phyloP scores from a whole-genome alignment of 805 yeast species.

The Maudiozyma bulderi region DNA sequence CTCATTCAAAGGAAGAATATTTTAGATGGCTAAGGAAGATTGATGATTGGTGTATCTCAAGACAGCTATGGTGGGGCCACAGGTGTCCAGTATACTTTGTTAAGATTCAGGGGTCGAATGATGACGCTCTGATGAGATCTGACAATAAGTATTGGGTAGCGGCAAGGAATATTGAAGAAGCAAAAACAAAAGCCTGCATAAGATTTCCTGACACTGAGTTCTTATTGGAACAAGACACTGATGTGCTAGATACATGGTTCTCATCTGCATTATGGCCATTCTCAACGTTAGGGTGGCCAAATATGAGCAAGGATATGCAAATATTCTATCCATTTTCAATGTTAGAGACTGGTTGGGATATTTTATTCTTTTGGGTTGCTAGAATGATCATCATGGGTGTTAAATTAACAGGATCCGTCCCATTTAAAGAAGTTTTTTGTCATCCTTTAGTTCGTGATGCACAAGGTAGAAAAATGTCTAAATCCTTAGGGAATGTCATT shows the following conservation, averaged over 20 bases:
- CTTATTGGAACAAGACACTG: conserved; percentile 86
- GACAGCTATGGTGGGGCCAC: conserved; percentile 94
- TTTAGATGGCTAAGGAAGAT: conserved; percentile 90
- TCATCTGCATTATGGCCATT: conserved; percentile 97
- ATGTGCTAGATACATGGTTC: conserved; percentile 98
- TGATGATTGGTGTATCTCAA: conserved; percentile 98
- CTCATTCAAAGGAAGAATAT: conserved; percentile 80
- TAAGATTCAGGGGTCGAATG: conserved; percentile 57
- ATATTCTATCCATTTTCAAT: conserved; percentile 79
- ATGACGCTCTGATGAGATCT: conserved; percentile 32
- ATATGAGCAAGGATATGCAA: conserved; percentile 58
- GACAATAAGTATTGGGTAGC: conserved; percentile 81
- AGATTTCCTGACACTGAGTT: conserved; percentile 61
- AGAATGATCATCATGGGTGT: conserved; percentile 88
- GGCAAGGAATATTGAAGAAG: conserved; percentile 75
- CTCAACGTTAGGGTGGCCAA: conserved; percentile 93
- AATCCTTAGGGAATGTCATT: conserved; percentile 89
- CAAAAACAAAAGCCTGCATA: conserved; percentile 61
- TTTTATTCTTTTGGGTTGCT: conserved; percentile 95
- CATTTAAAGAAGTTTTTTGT: conserved; percentile 93
- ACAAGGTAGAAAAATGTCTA: conserved; percentile 97
- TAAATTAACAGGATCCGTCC: conserved; percentile 79
- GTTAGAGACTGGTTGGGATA: conserved; percentile 98
- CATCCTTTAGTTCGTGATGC: conserved; percentile 98
- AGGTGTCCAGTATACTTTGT: conserved; percentile 93